These are phyloP conservation scores for Lactarius vividus DNA, from an alignment of 768 basidiomycete genomes.

Conservation along the genomic window DNA sequence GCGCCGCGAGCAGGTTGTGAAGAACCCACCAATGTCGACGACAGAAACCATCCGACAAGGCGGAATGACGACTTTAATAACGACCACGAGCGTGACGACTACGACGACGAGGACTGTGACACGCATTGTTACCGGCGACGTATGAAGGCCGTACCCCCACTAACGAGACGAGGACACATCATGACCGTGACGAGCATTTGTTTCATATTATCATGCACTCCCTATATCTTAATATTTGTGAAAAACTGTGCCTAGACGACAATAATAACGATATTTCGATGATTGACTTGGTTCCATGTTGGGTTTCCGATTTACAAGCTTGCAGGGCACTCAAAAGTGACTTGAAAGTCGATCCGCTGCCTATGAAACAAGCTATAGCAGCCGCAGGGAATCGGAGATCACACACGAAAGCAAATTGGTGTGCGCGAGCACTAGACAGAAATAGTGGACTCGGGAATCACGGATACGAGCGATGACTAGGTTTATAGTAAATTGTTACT, in stretches of 20 bases:
- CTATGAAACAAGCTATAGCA: too few relatives aligned
- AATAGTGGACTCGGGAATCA: too few relatives aligned
- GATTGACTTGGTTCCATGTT: not conserved
- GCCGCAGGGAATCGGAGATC: too few relatives aligned
- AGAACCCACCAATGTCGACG: conserved; percentile 23
- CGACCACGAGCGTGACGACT: conserved; percentile 27
- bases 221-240: not conserved
- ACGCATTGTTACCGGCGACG: conserved; percentile 21
- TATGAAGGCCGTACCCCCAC: conserved; percentile 6
- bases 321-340: too few relatives aligned
- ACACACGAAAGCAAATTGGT: too few relatives aligned
- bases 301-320: not conserved
- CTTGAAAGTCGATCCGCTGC: too few relatives aligned
- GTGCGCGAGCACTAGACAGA: too few relatives aligned
- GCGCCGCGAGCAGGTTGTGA: conserved; percentile 26
- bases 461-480: too few relatives aligned
- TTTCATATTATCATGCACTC: not conserved
- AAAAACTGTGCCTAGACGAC: not conserved
- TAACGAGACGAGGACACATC: not conserved
- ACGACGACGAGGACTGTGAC: conserved; percentile 27
- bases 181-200: conserved; percentile 5
- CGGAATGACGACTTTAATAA: conserved; percentile 23
- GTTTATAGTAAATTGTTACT: too few relatives aligned
- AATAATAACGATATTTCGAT: not conserved
- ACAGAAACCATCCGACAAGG: conserved; percentile 17